phyloP scores from a whole-genome alignment of 306 rosid genomes.

The Fagus sylvatica region DNA sequence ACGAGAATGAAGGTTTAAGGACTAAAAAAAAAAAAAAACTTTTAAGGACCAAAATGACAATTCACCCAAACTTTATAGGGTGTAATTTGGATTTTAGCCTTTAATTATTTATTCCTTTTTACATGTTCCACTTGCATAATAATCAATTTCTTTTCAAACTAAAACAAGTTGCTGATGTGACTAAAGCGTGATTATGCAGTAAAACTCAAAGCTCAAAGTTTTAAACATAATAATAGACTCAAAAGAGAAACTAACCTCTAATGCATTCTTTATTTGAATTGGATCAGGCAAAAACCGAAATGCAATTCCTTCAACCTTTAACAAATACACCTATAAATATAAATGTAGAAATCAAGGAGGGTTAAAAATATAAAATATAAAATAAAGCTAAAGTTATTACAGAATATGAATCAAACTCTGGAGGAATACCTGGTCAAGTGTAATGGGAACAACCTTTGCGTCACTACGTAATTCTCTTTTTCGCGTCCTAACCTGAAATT shows the following conservation, averaged over 20 bases:
- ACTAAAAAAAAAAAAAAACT: too few relatives aligned
- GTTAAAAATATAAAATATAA: not conserved
- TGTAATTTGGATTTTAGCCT: too few relatives aligned
- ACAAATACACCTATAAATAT: slow-evolving; percentile 70
- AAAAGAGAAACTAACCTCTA: slow-evolving; percentile 58
- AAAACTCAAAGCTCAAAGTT: too few relatives aligned
- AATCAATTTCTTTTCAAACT: too few relatives aligned
- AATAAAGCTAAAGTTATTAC: not conserved
- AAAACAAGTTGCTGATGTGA: too few relatives aligned
- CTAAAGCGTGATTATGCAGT: too few relatives aligned
- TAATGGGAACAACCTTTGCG: slow-evolving; percentile 83
- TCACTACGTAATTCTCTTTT: slow-evolving; percentile 61
- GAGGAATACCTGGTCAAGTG: slow-evolving; percentile 80
- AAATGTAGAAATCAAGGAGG: slow-evolving; percentile 1
- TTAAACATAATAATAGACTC: not conserved
- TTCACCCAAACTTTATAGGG: too few relatives aligned
- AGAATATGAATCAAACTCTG: not conserved
- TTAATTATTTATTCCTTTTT: too few relatives aligned
- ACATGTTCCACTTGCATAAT: too few relatives aligned
- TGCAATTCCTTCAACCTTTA: slow-evolving; percentile 99
- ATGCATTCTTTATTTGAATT: slow-evolving; percentile 81
- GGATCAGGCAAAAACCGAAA: slow-evolving; percentile 96
- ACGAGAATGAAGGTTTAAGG: too few relatives aligned
- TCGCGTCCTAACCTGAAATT: slow-evolving; percentile 66
- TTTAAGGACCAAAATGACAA: too few relatives aligned